A percentile compares a stretch with the other conserved stretches of the same genome.
Conservation (phyloP, 139 green algal genomes). For the Volvox reticuliferus region DNA sequence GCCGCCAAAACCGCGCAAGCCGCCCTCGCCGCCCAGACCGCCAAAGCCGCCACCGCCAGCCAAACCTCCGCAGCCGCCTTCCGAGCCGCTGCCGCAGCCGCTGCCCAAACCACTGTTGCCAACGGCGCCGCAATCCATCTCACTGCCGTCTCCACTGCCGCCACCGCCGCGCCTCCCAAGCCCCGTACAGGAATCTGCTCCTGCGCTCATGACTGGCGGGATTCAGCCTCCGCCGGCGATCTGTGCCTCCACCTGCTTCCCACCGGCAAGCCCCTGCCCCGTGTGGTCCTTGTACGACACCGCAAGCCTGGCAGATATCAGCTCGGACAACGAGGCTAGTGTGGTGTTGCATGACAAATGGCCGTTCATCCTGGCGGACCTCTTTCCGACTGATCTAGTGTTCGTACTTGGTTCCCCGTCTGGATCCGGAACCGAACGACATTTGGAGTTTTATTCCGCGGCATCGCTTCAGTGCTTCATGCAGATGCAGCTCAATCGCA, state of each 20-base stretch:
- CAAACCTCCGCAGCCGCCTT: background rate
- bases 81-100: background rate
- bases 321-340: background rate
- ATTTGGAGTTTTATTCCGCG: constrained; percentile 27
- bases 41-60: too few species aligned
- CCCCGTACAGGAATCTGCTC: too few species aligned
- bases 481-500: constrained; percentile 8
- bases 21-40: background rate
- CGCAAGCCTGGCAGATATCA: background rate
- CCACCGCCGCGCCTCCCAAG: background rate
- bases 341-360: background rate
- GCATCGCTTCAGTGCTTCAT: constrained; percentile 21
- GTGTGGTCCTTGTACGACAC: background rate
- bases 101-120: background rate
- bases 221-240: background rate
- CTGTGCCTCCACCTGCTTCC: background rate
- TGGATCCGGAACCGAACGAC: background rate
- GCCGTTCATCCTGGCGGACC: background rate
- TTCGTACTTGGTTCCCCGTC: constrained; percentile 5
- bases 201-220: background rate
- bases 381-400: background rate
- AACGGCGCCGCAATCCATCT: too few species aligned
- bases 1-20: background rate
- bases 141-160: background rate
- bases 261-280: background rate